Base-by-base conservation (phyloP, 257 asterid genomes). In the Forsythia viridissima region DNA sequence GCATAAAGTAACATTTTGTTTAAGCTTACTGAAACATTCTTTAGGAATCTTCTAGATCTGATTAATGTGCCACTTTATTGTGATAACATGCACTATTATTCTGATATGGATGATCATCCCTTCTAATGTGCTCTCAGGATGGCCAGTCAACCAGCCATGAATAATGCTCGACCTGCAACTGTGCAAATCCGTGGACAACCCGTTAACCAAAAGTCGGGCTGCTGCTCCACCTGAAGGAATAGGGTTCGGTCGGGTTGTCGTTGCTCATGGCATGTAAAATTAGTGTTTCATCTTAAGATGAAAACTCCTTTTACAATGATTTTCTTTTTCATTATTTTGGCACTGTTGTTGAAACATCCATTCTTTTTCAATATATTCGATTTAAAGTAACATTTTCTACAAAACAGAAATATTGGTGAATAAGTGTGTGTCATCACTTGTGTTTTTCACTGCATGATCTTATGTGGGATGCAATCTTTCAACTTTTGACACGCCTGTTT, bases 181-280 rank as follows among this genome's bases (percentile, higher is more conserved):
- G 96, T 93, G 75, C 93, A 93, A 87, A 91, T 93, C 81, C 90
- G 92, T 36, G 96, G 97, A 82, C 97, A 90, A 46, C 94, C 96
- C 3, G 93, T 93, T 77, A 90, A 90, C 88, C 96, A 93, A 74
- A 93, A 85, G 57, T 85, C 96, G 5, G 96, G 97, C 40, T 93
- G 98, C 91, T 91, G 98, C 87, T 90, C 98, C 80, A 83, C 82
- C 82, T 93, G 79, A 90, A 80, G 48, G 3, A 37, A 61, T 15
- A 8, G 46, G 8, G 73, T 41, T 55, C 39, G 71, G 46, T 44
- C 24, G 48, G 48, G 63, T 41, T 2, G 4, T 77, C 55, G 79
- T 74, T 78, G 51, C 75, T 80, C 76, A 63, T 80, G 84, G 74
- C 75, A 37, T 87, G 93, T 89, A 83, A 80, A 80, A 72, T 76